These are phyloP conservation scores for Cyclotella atomus DNA, from an alignment of 108 stramenopile genomes.

Conservation along the genomic window DNA sequence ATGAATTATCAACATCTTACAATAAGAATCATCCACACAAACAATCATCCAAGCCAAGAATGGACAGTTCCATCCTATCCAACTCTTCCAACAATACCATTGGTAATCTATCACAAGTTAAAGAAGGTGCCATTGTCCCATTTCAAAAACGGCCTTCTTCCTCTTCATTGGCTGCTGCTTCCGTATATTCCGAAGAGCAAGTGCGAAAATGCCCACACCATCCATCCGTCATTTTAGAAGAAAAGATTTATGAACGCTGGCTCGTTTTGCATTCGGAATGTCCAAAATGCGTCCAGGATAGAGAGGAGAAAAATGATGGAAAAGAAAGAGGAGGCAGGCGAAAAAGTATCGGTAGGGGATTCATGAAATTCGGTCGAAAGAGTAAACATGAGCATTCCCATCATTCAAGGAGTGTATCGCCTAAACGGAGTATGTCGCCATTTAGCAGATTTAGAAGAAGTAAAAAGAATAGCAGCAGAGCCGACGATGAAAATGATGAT, in stretches of 20 bases:
- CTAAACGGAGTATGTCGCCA: too few species aligned
- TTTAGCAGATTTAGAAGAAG: background rate
- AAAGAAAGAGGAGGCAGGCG: background rate
- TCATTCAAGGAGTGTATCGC: too few species aligned
- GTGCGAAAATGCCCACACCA: background rate
- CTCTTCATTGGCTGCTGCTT: background rate
- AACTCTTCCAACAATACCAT: background rate
- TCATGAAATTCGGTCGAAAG: background rate
- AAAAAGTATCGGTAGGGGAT: background rate
- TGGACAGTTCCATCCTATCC: background rate
- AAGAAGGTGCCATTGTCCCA: slow-evolving; percentile 2
- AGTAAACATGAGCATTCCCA: too few species aligned
- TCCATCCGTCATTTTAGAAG: slow-evolving; percentile 7
- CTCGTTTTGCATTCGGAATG: background rate
- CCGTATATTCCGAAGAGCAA: background rate
- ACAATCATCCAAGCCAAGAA: background rate
- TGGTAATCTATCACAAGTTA: background rate
- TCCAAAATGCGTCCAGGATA: background rate
- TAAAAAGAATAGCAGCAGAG: background rate
- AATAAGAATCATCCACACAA: background rate
- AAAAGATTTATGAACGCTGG: slow-evolving; percentile 12
- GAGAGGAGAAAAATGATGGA: background rate
- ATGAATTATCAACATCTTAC: background rate
- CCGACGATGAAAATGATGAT: background rate
- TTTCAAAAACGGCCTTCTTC: too few species aligned